Evolutionary conservation across 495 filamentous ascomycete species (phyloP).

Genomic region (Polyplosphaeria fusca): DNA sequence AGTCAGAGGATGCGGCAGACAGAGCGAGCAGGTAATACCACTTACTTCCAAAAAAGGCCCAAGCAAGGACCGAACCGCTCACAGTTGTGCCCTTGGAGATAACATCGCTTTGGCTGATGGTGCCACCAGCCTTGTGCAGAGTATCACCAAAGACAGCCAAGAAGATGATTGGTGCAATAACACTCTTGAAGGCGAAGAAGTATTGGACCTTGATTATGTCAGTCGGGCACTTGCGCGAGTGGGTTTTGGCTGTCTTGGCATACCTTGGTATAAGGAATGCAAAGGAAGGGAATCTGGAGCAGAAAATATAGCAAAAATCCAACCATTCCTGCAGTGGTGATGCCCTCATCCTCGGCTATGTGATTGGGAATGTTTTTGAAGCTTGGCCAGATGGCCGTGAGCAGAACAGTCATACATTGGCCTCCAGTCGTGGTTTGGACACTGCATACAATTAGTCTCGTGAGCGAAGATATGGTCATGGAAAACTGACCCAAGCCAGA

Average conservation of each 20-base stretch:
- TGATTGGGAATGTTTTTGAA: conserved; percentile 54
- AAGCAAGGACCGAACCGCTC: conserved; percentile 39
- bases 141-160: conserved; percentile 26
- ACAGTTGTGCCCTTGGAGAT: conserved; percentile 16
- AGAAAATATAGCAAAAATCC: conserved; percentile 50
- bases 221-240: background rate
- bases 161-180: conserved; percentile 34
- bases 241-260: too few species aligned
- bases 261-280: conserved; percentile 51
- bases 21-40: too few species aligned
- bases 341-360: conserved; percentile 45
- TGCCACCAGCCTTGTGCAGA: conserved; percentile 30
- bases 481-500: conserved; percentile 30
- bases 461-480: background rate
- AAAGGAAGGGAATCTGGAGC: conserved; percentile 49
- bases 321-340: conserved; percentile 51
- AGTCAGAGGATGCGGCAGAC: conserved; percentile 6
- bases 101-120: conserved; percentile 8
- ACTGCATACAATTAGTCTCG: conserved; percentile 7
- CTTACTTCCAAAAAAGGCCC: conserved; percentile 28
- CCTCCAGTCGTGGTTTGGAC: conserved; percentile 33
- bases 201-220: conserved; percentile 43
- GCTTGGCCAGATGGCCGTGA: conserved; percentile 46
- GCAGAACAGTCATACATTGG: conserved; percentile 31
- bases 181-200: conserved; percentile 51